Conservation (phyloP, 345 rosid species). For the Linum lewisii region DNA sequence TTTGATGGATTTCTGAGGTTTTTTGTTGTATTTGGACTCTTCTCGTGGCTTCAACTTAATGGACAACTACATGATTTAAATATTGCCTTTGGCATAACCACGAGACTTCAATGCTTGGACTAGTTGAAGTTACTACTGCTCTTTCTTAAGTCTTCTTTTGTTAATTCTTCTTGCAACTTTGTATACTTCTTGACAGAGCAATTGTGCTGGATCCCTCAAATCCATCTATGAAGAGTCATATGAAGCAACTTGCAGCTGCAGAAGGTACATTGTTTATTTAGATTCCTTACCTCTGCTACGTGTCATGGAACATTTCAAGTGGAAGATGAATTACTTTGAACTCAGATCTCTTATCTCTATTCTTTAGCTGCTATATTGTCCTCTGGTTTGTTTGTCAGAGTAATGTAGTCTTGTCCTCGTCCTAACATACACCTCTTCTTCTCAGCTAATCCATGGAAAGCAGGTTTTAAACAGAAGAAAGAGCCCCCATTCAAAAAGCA, state of each 20-base stretch:
- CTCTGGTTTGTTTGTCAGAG: background rate
- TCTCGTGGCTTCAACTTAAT: no score
- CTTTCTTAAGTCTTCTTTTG: background rate
- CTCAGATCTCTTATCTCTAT: slow-evolving; percentile 6
- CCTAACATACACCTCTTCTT: slow-evolving; percentile 17
- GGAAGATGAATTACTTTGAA: background rate
- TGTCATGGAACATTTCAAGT: background rate
- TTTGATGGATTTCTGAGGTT: no score
- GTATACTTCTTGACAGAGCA: slow-evolving; percentile 49
- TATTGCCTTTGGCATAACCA: background rate
- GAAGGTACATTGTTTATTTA: slow-evolving; percentile 51
- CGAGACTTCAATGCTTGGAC: background rate
- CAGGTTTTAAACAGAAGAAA: slow-evolving; percentile 49
- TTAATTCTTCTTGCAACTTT: slow-evolving; percentile 1
- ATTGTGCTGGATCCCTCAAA: slow-evolving; percentile 78
- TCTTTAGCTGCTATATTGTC: background rate
- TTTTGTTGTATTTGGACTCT: no score
- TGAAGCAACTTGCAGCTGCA: slow-evolving; percentile 62
- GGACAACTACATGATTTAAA: background rate
- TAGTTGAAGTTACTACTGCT: slow-evolving; percentile 1
- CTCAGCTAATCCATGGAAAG: slow-evolving; percentile 73
- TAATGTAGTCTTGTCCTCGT: slow-evolving; percentile 1
- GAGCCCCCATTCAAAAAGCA: slow-evolving; percentile 72
- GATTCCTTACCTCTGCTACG: background rate
- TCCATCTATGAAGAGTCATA: slow-evolving; percentile 60